These are phyloP conservation scores for Diaporthe citrichinensis DNA, from an alignment of 2,329 filamentous ascomycete genomes.

Conservation along the genomic window DNA sequence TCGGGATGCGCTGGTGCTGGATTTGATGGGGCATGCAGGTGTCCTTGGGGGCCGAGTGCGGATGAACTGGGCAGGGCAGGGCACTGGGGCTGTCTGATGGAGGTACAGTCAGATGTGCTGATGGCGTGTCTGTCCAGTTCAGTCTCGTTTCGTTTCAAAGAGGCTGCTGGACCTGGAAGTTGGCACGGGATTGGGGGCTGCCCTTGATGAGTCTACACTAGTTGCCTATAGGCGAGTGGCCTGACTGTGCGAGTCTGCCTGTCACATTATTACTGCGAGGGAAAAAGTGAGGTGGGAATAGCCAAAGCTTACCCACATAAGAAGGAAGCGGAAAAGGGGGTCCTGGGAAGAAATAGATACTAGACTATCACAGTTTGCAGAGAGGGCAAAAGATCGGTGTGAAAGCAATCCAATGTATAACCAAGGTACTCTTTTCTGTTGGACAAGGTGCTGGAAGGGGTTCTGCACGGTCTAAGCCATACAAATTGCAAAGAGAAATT, in stretches of 20 bases:
- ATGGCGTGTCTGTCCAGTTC: not conserved
- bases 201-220: no score
- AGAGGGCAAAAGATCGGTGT: constrained; percentile 6
- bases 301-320: constrained; percentile 16
- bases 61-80: not conserved
- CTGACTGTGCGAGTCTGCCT: constrained; percentile 1
- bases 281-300: not conserved
- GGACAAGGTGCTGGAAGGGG: not conserved
- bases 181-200: not conserved
- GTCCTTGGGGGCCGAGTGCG: constrained; percentile 13
- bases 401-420: not conserved
- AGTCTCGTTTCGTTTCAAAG: constrained; percentile 38
- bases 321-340: constrained; percentile 28
- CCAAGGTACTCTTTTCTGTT: not conserved
- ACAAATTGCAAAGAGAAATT: not conserved
- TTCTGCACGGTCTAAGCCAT: not conserved
- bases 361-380: not conserved
- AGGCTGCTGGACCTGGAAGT: not conserved
- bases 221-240: not conserved
- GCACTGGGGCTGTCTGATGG: not conserved
- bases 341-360: not conserved
- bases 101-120: constrained; percentile 8
- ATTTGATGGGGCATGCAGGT: not conserved
- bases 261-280: not conserved
- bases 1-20: not conserved